Conservation (phyloP, 208 protist species). For the Naegleria lovaniensis region DNA sequence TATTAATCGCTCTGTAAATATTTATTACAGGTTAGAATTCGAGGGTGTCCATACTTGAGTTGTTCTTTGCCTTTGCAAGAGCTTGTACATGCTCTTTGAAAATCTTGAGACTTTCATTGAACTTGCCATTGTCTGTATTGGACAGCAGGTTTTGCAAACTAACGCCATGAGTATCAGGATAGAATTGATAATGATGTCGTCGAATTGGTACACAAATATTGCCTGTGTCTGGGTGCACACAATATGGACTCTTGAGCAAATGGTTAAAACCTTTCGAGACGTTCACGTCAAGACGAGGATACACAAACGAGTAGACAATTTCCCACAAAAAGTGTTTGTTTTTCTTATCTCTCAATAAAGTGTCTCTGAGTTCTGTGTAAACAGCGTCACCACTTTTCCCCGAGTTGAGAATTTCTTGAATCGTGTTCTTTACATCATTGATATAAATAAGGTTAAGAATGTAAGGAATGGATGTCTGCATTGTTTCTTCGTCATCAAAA, state of each 20-base stretch:
- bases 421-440: not conserved
- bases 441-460: constrained; percentile 4
- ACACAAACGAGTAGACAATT: constrained; percentile 67
- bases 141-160: not conserved
- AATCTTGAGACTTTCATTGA: not conserved
- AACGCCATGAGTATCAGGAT: not conserved
- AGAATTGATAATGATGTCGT: not conserved
- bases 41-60: constrained; percentile 64
- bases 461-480: not conserved
- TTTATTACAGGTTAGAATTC: constrained; percentile 63
- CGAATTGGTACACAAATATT: constrained; percentile 27
- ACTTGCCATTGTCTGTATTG: not conserved
- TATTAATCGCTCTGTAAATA: no score
- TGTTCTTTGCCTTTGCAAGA: not conserved
- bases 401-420: not conserved
- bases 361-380: not conserved
- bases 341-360: not conserved
- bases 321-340: not conserved
- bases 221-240: constrained; percentile 85
- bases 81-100: not conserved
- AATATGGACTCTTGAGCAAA: constrained; percentile 96
- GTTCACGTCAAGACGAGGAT: constrained; percentile 92
- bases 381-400: not conserved
- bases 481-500: not conserved
- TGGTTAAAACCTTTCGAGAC: constrained; percentile 92